phyloP scores from a whole-genome alignment of 257 asterid species.

The Fraxinus quadrangulata region DNA sequence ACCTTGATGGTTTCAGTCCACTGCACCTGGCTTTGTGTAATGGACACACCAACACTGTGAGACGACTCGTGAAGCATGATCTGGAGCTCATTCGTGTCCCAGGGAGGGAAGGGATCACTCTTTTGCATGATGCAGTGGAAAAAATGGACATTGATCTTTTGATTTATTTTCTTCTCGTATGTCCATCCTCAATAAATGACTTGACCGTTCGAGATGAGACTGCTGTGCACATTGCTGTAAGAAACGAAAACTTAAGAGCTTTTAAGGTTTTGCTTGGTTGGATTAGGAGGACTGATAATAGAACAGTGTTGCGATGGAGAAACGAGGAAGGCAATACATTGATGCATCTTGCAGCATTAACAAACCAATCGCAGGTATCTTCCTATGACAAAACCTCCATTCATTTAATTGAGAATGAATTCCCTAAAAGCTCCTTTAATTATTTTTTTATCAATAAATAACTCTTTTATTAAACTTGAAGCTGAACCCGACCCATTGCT shows the following conservation, averaged over 20 bases:
- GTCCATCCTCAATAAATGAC: constrained; percentile 7
- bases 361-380: no score
- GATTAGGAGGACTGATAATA: background rate
- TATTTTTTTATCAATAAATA: no score
- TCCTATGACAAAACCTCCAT: no score
- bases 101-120: constrained; percentile 27
- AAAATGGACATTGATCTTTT: background rate
- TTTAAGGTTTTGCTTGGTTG: background rate
- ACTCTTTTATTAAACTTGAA: no score
- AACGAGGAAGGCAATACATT: background rate
- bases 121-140: constrained; percentile 14
- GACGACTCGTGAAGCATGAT: constrained; percentile 12
- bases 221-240: background rate
- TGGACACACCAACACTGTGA: background rate
- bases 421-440: no score
- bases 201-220: background rate
- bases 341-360: no score
- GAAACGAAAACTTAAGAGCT: background rate
- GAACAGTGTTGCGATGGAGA: background rate
- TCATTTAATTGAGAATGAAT: no score
- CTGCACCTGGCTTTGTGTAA: constrained; percentile 23
- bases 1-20: constrained; percentile 30
- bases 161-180: background rate
- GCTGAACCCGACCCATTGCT: no score
- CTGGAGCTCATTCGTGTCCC: constrained; percentile 24